Evolutionary conservation across 2,329 filamentous ascomycete species (phyloP), one percentile per base, ranked within the genome.

Genomic region (Biscogniauxia marginata): DNA sequence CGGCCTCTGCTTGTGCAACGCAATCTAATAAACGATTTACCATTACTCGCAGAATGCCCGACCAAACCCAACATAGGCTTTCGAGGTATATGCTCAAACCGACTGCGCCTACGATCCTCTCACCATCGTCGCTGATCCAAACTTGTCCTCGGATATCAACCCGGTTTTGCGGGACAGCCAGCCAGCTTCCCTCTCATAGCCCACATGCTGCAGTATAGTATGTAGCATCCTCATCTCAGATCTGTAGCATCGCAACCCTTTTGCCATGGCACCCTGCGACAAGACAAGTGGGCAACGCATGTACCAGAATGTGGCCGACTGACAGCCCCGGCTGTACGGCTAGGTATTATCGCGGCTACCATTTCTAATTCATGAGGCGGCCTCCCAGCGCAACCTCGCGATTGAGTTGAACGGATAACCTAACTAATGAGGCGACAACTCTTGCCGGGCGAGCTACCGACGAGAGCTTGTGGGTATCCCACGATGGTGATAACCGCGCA

Each of bases 161-260:
- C 30, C 30, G 30, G 30, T 11, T 39, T 39, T 39, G 30, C 30
- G 30, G 30, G 30, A 39, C 30, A 39, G 9, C 13, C 30, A 16
- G 30, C 13, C 30, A 39, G 9, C 13, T 16, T 39, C 30, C 30
- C 30, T 39, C 44, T 46, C 54, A 49, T 43, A 45, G 50, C n/a
- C 30, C 30, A 39, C 30, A 39, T 39, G n/a, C 30, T 39, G 11
- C n/a, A 39, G 30, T 39, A n/a, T n/a, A n/a, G n/a, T n/a, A n/a
- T n/a, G n/a, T n/a, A 49, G 55, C 46, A 53, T 53, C 34, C 53
- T 47, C 54, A 57, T 58, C 25, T 54, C 50, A 39, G 23, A 54
- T 23, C 46, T 5, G 49, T 52, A 48, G 52, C 54, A 53, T 55
- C 25, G 48, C 45, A 53, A 50, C 46, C 48, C 58, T 56, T 57